Evolutionary conservation across 495 filamentous ascomycete species (phyloP), one percentile per base, ranked within the genome.

Genomic region (Aspergillus cristatus): DNA sequence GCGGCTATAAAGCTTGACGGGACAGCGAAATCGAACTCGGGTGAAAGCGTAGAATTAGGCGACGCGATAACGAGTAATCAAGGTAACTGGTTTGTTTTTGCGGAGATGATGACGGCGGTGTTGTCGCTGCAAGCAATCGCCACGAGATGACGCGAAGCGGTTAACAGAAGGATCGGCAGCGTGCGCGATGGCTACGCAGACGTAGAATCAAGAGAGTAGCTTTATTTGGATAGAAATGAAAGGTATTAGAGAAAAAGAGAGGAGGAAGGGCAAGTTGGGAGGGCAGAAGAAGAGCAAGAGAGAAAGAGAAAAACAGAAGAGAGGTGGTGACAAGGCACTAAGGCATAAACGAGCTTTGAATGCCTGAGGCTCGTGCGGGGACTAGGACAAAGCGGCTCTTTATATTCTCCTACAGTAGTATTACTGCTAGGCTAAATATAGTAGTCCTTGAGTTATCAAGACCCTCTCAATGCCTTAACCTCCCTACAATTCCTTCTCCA

Each of bases 1-100:
- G n/a, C n/a, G n/a, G n/a, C n/a, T n/a, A n/a, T n/a, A n/a, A n/a
- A n/a, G n/a, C n/a, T n/a, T n/a, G n/a, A 56, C 49, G 58, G 50
- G 54, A 53, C 44, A 14, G 20, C 14, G 35, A 35, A 46, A 32
- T 32, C 48, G 44, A 35, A 34, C 32, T 26, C 31, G 43, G 29
- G 8, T 7, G 8, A 13, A 32, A 32, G n/a, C 29, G 29, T 6
- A 13, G 29, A 32, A 34, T 26, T 11, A 26, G 11, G 11, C 24
- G 24, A 11, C 11, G 6, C 24, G 24, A 26, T 26, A 26, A 6
- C 6, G 24, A 11, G 11, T 26, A 11, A 26, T 26, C 6, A 11
- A 6, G 11, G 20, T 24, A 8, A 8, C 8, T 24, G 20, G 4
- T 20, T 40, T 26, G 13, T 18, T 24, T 32, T 30, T 18, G 5